Base-by-base conservation (phyloP, 352 stramenopile species). In the Blastocystis sp. region DNA sequence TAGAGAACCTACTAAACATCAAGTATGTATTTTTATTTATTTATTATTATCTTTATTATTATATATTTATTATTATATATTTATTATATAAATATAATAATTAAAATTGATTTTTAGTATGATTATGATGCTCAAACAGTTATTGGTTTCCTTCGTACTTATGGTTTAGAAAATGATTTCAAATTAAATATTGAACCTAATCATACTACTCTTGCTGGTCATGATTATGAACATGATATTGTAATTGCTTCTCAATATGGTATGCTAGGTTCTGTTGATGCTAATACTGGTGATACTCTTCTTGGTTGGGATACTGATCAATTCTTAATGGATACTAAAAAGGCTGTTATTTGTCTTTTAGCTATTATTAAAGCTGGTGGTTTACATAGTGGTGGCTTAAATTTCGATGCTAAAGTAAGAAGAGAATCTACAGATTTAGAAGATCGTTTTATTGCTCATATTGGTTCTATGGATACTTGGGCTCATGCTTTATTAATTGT, bases 181-280 rank as follows among this genome's bases (percentile, higher is more conserved):
- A 81, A 83, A 66, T 66, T 87, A 39, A 84, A 86, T 68, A 81
- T 86, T 55, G 78, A 84, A 68, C 76, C 78, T 18, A 85, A 85
- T 64, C 79, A 87, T 71, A 83, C 76, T 37, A 81, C 77, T 30
- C 70, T 87, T 34, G 78, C 79, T 23, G 78, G 79, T 19, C 78
- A 86, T 66, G 72, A 82, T 55, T 80, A 77, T 47, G 76, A 82
- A 52, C 77, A 86, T 64, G 79, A 87, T 57, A 79, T 86, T 64
- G 72, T 77, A 43, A 70, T 85, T 30, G 73, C 78, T 3, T 69
- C 67, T 19, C 69, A 77, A 52, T 78, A 76, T 59, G 68, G 70
- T 45, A 82, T 81, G 75, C 68, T 87, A 16, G 79, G 79, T 23
- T 80, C 69, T n/a, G 70, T 87, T 44, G 78, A 84, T 72, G 80